Percentiles rank a stretch among this genome's conserved stretches.
phyloP scores from a whole-genome alignment of 2,329 filamentous ascomycete genomes.

The Colletotrichum cordylinicola region DNA sequence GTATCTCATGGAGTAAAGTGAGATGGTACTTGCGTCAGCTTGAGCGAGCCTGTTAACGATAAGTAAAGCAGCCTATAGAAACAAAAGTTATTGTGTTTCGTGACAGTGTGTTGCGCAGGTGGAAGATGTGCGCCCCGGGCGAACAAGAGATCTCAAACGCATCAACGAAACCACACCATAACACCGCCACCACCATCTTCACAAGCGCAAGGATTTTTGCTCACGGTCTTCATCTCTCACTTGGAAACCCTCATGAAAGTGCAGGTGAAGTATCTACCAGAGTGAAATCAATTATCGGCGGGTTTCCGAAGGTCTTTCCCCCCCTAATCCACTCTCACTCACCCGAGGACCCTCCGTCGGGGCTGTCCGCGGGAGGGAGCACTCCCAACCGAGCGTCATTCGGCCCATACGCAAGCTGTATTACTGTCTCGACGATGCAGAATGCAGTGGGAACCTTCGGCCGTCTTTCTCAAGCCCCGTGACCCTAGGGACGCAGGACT shows the following conservation, averaged over 20 bases:
- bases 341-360: neutral
- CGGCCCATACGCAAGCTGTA: neutral
- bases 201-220: too few species aligned
- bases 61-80: neutral
- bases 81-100: neutral
- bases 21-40: neutral
- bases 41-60: neutral
- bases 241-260: neutral
- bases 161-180: neutral
- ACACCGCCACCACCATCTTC: neutral
- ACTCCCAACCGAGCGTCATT: neutral
- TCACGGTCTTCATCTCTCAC: neutral
- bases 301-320: neutral
- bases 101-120: rapidly evolving
- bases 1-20: neutral
- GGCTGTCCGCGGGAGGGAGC: neutral
- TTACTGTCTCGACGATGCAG: neutral
- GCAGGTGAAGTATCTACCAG: neutral
- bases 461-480: neutral
- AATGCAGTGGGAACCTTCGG: neutral
- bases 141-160: neutral
- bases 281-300: neutral
- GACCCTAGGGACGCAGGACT: too few species aligned
- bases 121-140: neutral
- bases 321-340: neutral